Conservation (phyloP, 306 rosid species). For the Dicorynia guianensis region DNA sequence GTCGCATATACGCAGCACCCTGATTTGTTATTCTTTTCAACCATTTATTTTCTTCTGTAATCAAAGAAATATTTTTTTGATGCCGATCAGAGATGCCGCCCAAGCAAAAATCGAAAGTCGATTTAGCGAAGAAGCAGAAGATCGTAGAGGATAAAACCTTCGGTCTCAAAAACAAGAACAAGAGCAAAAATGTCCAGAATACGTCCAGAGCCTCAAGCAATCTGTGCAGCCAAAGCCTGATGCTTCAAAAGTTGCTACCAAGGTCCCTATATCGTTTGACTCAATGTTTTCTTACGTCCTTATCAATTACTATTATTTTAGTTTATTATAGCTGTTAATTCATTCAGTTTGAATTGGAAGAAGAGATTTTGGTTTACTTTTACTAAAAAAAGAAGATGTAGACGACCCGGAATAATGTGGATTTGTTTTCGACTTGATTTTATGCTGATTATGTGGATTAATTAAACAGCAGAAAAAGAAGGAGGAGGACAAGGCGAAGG, state of each 20-base stretch:
- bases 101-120: slow-evolving; percentile 78
- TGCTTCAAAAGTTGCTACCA: slow-evolving; percentile 63
- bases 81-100: slow-evolving; percentile 82
- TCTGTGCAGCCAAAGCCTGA: slow-evolving; percentile 77
- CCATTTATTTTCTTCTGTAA: not conserved
- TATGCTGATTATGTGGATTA: slow-evolving; percentile 1
- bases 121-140: slow-evolving; percentile 95
- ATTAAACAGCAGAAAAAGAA: slow-evolving; percentile 77
- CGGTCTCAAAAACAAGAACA: slow-evolving; percentile 94
- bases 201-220: slow-evolving; percentile 78
- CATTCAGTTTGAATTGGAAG: not conserved
- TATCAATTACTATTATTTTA: not conserved
- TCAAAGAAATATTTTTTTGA: slow-evolving; percentile 11
- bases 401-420: not conserved
- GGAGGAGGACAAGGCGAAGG: slow-evolving; percentile 94
- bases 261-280: slow-evolving; percentile 47
- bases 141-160: slow-evolving; percentile 95
- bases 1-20: not conserved
- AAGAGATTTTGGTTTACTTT: not conserved
- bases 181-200: slow-evolving; percentile 88
- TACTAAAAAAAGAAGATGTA: not conserved
- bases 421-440: not conserved
- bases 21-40: not conserved
- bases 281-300: not conserved
- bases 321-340: not conserved